A percentile compares a stretch with the other conserved stretches of the same genome.
These are phyloP conservation scores for Phycomyces nitens DNA, from an alignment of 192 early-diverging fungal genomes.

Conservation along the genomic window DNA sequence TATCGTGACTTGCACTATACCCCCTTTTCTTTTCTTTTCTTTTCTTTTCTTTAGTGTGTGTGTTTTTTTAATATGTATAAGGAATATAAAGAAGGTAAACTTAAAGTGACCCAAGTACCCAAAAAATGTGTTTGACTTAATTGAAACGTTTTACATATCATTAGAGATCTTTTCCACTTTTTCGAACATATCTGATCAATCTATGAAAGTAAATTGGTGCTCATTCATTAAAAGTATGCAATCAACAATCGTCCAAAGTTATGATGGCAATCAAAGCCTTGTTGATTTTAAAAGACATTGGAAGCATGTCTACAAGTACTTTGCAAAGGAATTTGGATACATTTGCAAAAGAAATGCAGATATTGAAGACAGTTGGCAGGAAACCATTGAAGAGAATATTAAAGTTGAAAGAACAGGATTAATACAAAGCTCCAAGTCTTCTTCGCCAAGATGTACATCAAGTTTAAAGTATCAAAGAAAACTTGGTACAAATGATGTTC, in stretches of 20 bases:
- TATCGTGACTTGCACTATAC: not conserved
- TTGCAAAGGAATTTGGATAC: not conserved
- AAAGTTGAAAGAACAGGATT: not conserved
- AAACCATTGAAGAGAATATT: not conserved
- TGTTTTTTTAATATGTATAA: not conserved
- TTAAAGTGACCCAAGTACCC: not conserved
- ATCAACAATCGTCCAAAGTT: not conserved
- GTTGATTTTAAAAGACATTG: no score
- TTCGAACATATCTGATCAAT: not conserved
- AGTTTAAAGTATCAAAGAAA: not conserved
- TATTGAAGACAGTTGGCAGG: not conserved
- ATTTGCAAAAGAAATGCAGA: not conserved
- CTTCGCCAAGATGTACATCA: not conserved
- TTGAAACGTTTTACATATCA: not conserved
- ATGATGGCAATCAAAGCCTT: not conserved
- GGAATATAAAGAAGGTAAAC: not conserved
- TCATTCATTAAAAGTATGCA: not conserved
- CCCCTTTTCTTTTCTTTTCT: not conserved
- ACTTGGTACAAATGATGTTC: constrained; percentile 1
- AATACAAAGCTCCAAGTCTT: not conserved
- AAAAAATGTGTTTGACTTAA: not conserved
- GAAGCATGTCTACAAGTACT: not conserved
- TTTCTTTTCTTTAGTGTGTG: not conserved
- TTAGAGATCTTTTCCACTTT: not conserved
- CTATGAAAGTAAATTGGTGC: not conserved